A percentile compares a stretch with the other conserved stretches of the same genome.
These are phyloP conservation scores for Cyclanthera cordifolia DNA, from an alignment of 306 rosid species.

Conservation along the genomic window DNA sequence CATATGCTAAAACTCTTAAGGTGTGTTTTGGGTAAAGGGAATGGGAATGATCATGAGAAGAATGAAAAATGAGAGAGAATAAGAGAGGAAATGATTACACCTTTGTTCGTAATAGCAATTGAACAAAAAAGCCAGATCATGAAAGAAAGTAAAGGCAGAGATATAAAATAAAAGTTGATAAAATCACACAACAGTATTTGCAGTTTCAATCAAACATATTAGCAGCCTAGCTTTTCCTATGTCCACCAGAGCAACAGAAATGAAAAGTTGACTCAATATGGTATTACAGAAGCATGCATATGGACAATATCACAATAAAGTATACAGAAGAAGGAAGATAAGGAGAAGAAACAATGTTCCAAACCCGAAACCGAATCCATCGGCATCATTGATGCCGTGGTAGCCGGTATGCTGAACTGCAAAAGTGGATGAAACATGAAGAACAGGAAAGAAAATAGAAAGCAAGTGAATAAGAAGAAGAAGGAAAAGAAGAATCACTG, in stretches of 20 bases:
- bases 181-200: not conserved
- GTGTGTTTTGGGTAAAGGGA: no score
- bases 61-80: no score
- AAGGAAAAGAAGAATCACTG: constrained; percentile 24
- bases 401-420: constrained; percentile 1
- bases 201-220: not conserved
- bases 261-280: not conserved
- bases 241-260: no score
- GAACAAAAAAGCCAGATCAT: no score
- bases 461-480: constrained; percentile 12
- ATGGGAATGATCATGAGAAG: no score
- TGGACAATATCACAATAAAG: constrained; percentile 19
- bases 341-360: constrained; percentile 21
- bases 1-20: no score
- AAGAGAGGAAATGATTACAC: no score
- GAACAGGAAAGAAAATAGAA: constrained; percentile 17
- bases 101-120: no score
- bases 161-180: no score
- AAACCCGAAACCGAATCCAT: constrained; percentile 23
- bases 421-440: constrained; percentile 12
- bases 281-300: not conserved
- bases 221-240: not conserved
- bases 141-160: no score
- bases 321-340: constrained; percentile 29
- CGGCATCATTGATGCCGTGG: constrained; percentile 13